Evolutionary conservation across 495 filamentous ascomycete genomes (phyloP).

Genomic region (Amphirosellinia nigrospora): DNA sequence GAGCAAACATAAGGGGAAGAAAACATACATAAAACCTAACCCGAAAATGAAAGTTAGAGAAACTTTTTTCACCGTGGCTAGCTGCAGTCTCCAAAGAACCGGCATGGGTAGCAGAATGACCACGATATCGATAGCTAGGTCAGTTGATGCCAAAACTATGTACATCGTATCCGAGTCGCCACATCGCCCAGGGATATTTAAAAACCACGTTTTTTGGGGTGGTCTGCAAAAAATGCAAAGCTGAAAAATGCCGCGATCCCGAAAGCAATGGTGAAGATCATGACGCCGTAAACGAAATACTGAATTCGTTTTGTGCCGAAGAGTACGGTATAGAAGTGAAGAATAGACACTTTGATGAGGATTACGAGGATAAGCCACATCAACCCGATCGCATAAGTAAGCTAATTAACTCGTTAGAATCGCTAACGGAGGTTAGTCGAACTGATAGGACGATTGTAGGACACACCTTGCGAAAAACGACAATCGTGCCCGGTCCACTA

Average conservation of each 20-base stretch:
- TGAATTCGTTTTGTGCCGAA: neutral
- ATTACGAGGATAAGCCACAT: neutral
- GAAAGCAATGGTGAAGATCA: neutral
- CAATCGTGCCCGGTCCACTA: no score
- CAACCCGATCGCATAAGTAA: no score
- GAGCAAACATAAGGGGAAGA: no score
- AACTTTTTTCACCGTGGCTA: neutral
- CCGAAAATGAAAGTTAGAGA: neutral
- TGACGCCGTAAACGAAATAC: neutral
- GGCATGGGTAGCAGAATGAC: neutral
- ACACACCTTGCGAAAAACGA: no score
- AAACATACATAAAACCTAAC: neutral
- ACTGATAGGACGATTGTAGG: no score
- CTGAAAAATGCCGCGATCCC: neutral
- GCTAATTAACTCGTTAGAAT: no score
- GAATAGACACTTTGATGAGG: constrained; percentile 5
- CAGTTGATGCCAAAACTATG: neutral
- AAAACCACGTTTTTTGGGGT: neutral
- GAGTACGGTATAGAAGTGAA: constrained; percentile 11
- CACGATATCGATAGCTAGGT: neutral
- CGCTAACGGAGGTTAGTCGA: no score
- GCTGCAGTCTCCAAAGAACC: neutral
- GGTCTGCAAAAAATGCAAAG: neutral
- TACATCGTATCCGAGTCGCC: neutral
- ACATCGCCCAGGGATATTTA: neutral